phyloP scores from a whole-genome alignment of 179 eudicot genomes.

The Patellifolia procumbens region DNA sequence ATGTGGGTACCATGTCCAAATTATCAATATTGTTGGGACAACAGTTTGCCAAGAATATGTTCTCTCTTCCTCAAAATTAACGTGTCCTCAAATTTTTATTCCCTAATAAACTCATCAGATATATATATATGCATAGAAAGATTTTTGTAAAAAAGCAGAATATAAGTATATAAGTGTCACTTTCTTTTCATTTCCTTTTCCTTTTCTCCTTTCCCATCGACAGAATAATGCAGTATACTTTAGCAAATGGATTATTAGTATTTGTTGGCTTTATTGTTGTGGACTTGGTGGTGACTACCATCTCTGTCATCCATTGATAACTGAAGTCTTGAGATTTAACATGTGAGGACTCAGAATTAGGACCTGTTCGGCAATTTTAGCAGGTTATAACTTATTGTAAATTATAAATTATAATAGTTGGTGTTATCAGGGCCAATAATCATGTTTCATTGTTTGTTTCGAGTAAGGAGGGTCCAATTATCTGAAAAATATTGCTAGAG shows the following conservation, averaged over 20 bases:
- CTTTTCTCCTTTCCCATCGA: neutral
- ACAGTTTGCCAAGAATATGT: conserved; percentile 30
- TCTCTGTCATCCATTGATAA: too few relatives aligned
- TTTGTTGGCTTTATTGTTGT: neutral
- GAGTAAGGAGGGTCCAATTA: too few relatives aligned
- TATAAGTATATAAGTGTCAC: neutral
- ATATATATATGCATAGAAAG: neutral
- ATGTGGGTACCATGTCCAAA: conserved; percentile 21
- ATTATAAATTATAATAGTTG: too few relatives aligned
- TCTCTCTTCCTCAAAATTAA: neutral
- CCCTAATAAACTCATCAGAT: neutral
- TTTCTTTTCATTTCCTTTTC: neutral
- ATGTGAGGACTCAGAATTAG: too few relatives aligned
- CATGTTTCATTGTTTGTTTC: too few relatives aligned
- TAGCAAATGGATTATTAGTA: neutral
- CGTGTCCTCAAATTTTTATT: conserved; percentile 14
- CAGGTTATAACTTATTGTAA: too few relatives aligned
- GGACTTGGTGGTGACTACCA: too few relatives aligned
- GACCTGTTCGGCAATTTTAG: too few relatives aligned
- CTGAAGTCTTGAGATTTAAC: too few relatives aligned
- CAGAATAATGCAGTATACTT: neutral
- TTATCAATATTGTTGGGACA: conserved; percentile 25
- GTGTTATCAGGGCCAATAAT: too few relatives aligned
- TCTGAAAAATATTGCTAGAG: too few relatives aligned
- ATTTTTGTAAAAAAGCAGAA: neutral